phyloP scores from a whole-genome alignment of 2,329 filamentous ascomycete genomes.

The Aspergillus ochraceoroseus region DNA sequence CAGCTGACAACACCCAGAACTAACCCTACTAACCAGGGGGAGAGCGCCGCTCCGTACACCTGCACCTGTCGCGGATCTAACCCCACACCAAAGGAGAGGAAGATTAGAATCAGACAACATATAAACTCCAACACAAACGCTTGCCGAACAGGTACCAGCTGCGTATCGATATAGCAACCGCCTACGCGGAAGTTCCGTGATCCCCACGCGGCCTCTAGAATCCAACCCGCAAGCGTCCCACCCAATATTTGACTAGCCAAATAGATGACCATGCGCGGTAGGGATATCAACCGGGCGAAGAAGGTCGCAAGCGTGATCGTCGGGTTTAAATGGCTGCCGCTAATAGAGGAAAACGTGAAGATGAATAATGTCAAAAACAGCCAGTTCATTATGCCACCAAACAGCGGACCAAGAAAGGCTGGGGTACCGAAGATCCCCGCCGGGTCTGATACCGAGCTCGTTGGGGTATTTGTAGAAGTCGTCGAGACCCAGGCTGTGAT shows the following conservation, averaged over 20 bases:
- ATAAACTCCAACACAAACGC: conserved; percentile 50
- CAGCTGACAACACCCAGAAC: conserved; percentile 38
- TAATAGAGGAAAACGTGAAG: conserved; percentile 47
- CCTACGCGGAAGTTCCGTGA: conserved; percentile 30
- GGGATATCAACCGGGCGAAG: conserved; percentile 47
- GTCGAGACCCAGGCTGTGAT: conserved; percentile 23
- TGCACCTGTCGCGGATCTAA: conserved; percentile 51
- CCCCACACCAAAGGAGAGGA: conserved; percentile 51
- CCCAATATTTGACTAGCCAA: conserved; percentile 46
- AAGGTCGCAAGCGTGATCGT: conserved; percentile 53
- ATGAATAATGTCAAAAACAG: conserved; percentile 48
- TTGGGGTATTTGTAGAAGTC: conserved; percentile 8
- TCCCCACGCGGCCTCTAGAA: conserved; percentile 36
- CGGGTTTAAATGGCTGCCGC: conserved; percentile 53
- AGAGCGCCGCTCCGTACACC: conserved; percentile 49
- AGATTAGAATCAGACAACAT: conserved; percentile 44
- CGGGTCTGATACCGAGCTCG: conserved; percentile 8
- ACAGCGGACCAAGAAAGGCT: conserved; percentile 28
- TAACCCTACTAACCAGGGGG: conserved; percentile 48
- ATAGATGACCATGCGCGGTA: conserved; percentile 48
- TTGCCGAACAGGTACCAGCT: conserved; percentile 35
- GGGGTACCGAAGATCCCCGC: conserved; percentile 28
- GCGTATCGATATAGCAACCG: conserved; percentile 39
- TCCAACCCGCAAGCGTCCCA: conserved; percentile 43
- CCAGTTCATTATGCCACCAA: conserved; percentile 40